Conservation (phyloP, 805 yeast species). For the Sungouiozyma ichnusensis region DNA sequence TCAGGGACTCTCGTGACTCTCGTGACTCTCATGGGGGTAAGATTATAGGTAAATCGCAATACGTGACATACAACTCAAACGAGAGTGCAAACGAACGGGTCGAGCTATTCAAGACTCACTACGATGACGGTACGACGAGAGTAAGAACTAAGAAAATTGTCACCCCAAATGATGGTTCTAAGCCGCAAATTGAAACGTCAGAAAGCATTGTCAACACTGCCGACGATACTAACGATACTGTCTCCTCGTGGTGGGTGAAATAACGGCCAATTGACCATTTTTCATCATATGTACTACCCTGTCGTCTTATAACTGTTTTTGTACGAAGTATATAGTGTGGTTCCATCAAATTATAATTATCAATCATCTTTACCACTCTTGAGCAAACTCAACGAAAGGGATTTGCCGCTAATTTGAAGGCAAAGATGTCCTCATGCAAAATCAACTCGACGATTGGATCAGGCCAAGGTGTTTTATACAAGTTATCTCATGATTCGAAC, state of each 20-base stretch:
- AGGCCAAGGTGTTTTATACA: constrained; percentile 68
- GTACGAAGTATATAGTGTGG: no score
- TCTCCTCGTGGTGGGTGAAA: not conserved
- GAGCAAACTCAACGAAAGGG: no score
- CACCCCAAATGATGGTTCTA: constrained; percentile 31
- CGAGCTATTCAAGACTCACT: constrained; percentile 30
- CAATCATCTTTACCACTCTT: no score
- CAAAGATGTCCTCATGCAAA: no score
- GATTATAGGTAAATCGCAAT: constrained; percentile 32
- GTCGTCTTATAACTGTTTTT: no score
- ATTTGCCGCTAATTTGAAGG: no score
- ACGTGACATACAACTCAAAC: constrained; percentile 29
- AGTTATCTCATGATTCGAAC: constrained; percentile 63
- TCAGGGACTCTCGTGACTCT: not conserved
- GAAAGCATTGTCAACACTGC: constrained; percentile 15
- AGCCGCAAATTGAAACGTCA: constrained; percentile 26
- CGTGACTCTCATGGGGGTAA: constrained; percentile 7
- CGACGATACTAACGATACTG: constrained; percentile 5
- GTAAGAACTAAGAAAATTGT: constrained; percentile 31
- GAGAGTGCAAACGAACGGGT: constrained; percentile 36
- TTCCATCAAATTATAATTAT: no score
- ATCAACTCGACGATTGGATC: constrained; percentile 42
- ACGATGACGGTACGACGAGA: constrained; percentile 34
- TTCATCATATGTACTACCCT: no score
- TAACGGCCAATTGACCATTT: not conserved